phyloP scores from a whole-genome alignment of 1,284 basidiomycete species.

The Papiliotrema laurentii region DNA sequence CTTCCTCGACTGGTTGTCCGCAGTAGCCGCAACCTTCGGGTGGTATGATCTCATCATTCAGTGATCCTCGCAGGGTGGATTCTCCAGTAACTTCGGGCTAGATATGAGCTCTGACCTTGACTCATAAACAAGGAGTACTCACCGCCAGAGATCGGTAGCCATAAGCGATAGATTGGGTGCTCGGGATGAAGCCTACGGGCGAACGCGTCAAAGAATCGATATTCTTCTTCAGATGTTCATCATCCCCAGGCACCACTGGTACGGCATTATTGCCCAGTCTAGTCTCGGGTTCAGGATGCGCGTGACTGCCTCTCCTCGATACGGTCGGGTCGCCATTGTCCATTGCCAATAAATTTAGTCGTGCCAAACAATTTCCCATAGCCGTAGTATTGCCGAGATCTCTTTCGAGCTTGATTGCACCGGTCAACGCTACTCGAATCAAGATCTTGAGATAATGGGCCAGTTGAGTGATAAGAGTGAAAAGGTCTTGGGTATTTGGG shows the following conservation, averaged over 20 bases:
- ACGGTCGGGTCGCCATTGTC: constrained; percentile 76
- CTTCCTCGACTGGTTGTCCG: constrained; percentile 88
- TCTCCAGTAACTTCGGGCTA: constrained; percentile 78
- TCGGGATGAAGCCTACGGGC: constrained; percentile 54
- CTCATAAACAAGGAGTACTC: constrained; percentile 12
- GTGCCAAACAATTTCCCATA: constrained; percentile 83
- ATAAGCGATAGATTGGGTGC: constrained; percentile 67
- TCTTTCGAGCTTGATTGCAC: constrained; percentile 89
- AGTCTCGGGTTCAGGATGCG: constrained; percentile 12
- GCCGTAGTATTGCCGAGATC: constrained; percentile 78
- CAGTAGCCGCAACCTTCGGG: constrained; percentile 89
- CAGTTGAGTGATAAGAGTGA: constrained; percentile 95
- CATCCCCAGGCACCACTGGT: constrained; percentile 14
- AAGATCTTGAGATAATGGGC: constrained; percentile 99
- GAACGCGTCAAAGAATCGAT: constrained; percentile 37
- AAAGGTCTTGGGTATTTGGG: constrained; percentile 87
- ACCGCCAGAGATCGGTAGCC: constrained; percentile 78
- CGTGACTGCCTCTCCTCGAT: constrained; percentile 51
- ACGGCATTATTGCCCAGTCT: constrained; percentile 6
- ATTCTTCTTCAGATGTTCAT: constrained; percentile 38
- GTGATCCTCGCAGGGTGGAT: constrained; percentile 61
- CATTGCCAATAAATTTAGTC: constrained; percentile 83
- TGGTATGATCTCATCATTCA: constrained; percentile 41
- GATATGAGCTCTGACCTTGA: neutral
- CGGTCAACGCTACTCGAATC: constrained; percentile 94